phyloP scores from a whole-genome alignment of 805 yeast genomes.

The Candida hispaniensis region DNA sequence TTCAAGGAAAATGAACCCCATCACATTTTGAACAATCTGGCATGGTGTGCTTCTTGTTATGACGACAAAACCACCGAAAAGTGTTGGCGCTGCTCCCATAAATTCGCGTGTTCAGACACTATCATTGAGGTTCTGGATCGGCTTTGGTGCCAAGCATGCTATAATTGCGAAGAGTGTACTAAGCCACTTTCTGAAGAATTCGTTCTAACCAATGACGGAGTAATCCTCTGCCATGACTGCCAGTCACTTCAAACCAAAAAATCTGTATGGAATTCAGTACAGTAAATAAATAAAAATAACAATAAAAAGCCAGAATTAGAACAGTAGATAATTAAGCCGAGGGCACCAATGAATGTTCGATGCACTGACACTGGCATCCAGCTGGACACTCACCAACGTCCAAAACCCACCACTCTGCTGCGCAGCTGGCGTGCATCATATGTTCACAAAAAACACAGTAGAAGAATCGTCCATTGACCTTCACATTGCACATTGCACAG shows the following conservation, averaged over 20 bases:
- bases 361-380: conserved; percentile 77
- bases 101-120: conserved; percentile 19
- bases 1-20: conserved; percentile 17
- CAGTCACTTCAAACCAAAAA: conserved; percentile 21
- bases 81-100: conserved; percentile 28
- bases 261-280: conserved; percentile 21
- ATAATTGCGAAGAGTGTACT: conserved; percentile 27
- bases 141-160: conserved; percentile 27
- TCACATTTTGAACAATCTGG: conserved; percentile 18
- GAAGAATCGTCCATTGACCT: conserved; percentile 49
- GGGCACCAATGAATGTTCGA: conserved; percentile 7
- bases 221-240: conserved; percentile 25
- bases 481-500: conserved; percentile 57
- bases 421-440: conserved; percentile 67
- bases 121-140: conserved; percentile 26
- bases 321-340: conserved; percentile 4
- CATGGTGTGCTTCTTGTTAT: conserved; percentile 25
- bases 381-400: conserved; percentile 53
- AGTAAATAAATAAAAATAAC: neutral
- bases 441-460: conserved; percentile 71
- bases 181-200: conserved; percentile 25
- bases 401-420: conserved; percentile 68
- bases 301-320: neutral
- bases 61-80: conserved; percentile 21
- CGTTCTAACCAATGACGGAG: conserved; percentile 27